These are phyloP conservation scores for Candida yuanshanica DNA, from an alignment of 805 yeast genomes.

Conservation along the genomic window DNA sequence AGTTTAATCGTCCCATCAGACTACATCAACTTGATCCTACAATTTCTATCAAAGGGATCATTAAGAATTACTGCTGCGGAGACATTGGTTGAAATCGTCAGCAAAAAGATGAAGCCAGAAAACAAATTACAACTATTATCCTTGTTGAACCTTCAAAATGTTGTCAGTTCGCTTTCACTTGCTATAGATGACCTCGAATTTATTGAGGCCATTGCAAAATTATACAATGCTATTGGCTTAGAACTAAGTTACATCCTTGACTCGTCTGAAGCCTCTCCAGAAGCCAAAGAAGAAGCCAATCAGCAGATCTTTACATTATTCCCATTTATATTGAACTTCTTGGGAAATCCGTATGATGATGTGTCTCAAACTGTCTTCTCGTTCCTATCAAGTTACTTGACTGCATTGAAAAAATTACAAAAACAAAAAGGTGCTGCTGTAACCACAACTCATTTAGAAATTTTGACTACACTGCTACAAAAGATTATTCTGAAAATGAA, in stretches of 20 bases:
- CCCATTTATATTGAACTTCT: conserved; percentile 66
- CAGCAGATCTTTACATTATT: conserved; percentile 54
- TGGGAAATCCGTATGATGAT: conserved; percentile 84
- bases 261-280: conserved; percentile 37
- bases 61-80: conserved; percentile 25
- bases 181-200: conserved; percentile 56
- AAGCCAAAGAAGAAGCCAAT: conserved; percentile 34
- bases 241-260: conserved; percentile 73
- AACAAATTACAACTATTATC: conserved; percentile 60
- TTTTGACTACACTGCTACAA: conserved; percentile 57
- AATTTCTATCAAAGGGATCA: conserved; percentile 41
- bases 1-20: conserved; percentile 19
- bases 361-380: conserved; percentile 79
- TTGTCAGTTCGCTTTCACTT: conserved; percentile 36
- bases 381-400: conserved; percentile 67
- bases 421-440: conserved; percentile 34
- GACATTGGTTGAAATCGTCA: conserved; percentile 57
- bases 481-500: conserved; percentile 74
- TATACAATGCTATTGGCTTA: conserved; percentile 65
- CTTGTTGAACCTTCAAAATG: conserved; percentile 58
- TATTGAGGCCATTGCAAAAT: conserved; percentile 68
- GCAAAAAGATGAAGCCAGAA: conserved; percentile 73
- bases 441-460: conserved; percentile 36
- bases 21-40: conserved; percentile 43
- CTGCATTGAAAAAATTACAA: conserved; percentile 56